Evolutionary conservation across 345 rosid genomes (phyloP).

Genomic region (Linum tenue): DNA sequence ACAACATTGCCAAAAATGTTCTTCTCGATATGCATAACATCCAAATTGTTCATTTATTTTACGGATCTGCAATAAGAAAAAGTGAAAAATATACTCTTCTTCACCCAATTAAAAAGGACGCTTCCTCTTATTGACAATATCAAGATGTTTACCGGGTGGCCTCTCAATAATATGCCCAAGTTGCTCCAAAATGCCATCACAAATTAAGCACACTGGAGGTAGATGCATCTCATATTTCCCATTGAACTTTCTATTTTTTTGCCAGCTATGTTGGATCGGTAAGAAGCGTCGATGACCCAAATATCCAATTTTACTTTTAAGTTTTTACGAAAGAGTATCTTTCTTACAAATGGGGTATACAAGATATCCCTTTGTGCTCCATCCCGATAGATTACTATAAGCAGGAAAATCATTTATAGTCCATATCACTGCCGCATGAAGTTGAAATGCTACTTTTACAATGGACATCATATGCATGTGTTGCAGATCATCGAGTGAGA

Average conservation of each 20-base stretch:
- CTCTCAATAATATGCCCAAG: neutral
- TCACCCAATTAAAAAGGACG: constrained; percentile 1
- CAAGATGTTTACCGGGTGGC: neutral
- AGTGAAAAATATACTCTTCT: neutral
- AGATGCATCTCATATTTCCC: neutral
- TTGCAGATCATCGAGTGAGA: no score
- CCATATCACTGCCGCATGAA: no score
- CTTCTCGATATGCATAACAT: no score
- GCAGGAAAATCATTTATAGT: no score
- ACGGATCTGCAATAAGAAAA: neutral
- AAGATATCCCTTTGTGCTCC: no score
- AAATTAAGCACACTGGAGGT: neutral
- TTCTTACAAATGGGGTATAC: no score
- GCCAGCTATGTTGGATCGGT: neutral
- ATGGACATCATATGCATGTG: no score
- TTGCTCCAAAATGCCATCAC: neutral
- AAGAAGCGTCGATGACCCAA: no score
- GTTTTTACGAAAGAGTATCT: no score
- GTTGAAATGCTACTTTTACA: no score
- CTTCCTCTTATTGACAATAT: neutral
- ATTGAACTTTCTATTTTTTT: neutral
- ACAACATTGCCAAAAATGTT: no score
- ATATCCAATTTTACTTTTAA: neutral
- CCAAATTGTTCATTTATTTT: neutral
- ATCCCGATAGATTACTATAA: no score